Evolutionary conservation across 2,329 filamentous ascomycete species (phyloP).

Genomic region (Pseudocercospora fijiensis): DNA sequence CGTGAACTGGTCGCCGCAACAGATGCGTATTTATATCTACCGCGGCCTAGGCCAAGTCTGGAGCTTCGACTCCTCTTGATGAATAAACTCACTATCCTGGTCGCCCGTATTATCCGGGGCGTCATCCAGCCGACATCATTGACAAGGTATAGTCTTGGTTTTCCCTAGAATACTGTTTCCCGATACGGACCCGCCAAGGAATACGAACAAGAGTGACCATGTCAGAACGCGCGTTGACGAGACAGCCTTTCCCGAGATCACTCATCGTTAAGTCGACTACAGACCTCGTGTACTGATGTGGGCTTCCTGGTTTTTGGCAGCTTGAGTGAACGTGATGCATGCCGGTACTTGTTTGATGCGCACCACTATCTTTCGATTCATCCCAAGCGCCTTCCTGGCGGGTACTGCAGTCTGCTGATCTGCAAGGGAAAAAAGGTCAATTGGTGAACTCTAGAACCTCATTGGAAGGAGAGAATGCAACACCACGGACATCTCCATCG

Average conservation of each 20-base stretch:
- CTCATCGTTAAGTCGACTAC: background rate
- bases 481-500: too few species aligned
- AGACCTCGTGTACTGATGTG: background rate
- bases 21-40: background rate
- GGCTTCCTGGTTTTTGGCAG: background rate
- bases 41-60: background rate
- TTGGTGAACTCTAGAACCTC: too few species aligned
- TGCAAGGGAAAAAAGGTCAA: too few species aligned
- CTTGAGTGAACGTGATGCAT: background rate
- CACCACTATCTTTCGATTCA: too few species aligned
- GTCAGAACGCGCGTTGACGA: background rate
- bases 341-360: background rate
- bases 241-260: background rate
- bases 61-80: constrained; percentile 1
- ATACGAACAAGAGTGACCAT: background rate
- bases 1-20: background rate
- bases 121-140: background rate
- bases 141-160: constrained; percentile 1
- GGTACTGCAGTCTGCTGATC: too few species aligned
- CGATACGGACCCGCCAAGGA: background rate
- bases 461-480: too few species aligned
- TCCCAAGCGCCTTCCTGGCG: too few species aligned
- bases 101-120: background rate
- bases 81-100: constrained; percentile 2
- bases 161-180: background rate